Percentiles rank a stretch among this genome's conserved stretches.
phyloP scores from a whole-genome alignment of 495 filamentous ascomycete species.

The Hyaloscypha finlandica region DNA sequence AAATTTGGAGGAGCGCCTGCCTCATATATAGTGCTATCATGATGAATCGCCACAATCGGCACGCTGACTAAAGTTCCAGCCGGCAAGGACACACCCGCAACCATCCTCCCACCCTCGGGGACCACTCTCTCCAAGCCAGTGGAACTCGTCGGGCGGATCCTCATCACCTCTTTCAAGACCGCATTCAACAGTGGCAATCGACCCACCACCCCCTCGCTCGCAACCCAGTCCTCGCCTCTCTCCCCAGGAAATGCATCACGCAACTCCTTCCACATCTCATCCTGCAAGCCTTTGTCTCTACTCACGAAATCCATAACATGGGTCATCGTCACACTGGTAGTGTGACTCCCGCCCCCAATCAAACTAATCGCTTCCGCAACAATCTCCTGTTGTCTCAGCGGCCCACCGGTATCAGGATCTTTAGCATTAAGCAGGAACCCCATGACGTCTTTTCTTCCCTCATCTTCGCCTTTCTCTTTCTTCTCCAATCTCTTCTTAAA shows the following conservation, averaged over 20 bases:
- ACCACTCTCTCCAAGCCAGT: conserved; percentile 21
- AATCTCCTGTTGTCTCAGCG: conserved; percentile 15
- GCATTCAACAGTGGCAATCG: conserved; percentile 19
- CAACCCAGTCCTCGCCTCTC: conserved; percentile 8
- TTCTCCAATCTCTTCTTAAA: conserved; percentile 4
- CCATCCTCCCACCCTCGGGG: conserved; percentile 13
- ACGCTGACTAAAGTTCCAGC: conserved; percentile 19
- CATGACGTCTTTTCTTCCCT: conserved; percentile 20
- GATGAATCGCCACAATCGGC: conserved; percentile 6
- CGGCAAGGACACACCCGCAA: conserved; percentile 13
- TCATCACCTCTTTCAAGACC: conserved; percentile 15
- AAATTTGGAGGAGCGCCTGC: background rate
- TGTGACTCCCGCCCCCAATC: conserved; percentile 25
- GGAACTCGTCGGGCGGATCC: conserved; percentile 23
- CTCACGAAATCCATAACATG: conserved; percentile 23
- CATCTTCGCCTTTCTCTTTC: background rate
- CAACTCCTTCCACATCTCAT: conserved; percentile 4
- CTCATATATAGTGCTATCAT: conserved; percentile 13
- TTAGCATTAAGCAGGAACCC: conserved; percentile 22
- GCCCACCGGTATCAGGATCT: conserved; percentile 21
- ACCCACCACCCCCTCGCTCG: background rate
- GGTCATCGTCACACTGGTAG: conserved; percentile 23
- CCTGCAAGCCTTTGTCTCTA: background rate
- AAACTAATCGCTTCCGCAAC: conserved; percentile 24
- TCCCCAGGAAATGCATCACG: conserved; percentile 3